Evolutionary conservation across 257 asterid genomes (phyloP), one percentile per base, ranked within the genome.

Genomic region (Handroanthus guayacan): DNA sequence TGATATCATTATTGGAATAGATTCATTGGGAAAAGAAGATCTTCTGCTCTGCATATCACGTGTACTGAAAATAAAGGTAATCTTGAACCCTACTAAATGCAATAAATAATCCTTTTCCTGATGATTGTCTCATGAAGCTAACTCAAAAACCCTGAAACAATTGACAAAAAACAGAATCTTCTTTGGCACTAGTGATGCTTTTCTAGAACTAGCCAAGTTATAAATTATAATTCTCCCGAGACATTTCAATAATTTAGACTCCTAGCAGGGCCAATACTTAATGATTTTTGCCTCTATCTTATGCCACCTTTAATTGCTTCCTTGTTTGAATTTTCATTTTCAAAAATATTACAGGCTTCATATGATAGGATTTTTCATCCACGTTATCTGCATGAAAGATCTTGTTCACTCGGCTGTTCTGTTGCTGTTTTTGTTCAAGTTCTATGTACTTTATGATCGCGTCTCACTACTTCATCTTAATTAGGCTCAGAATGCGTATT

Each of bases 21-120:
- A 90, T 81, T 83, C 98, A 45, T 61, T 93, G 83, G 98, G 98
- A 34, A 91, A 93, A 86, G 98, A 93, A 86, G 97, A 93, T 72
- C 97, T 93, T 83, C 82, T 93, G 82, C 87, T 87, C 71, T 68
- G 82, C 82, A 77, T 93, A 77, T 85, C 98, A 50, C 83, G 81
- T 57, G 72, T 66, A 68, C 87, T 93, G 71, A 79, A 86, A 74
- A 86, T 84, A 71, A 91, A 90, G 97, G 98, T 93, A 87, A 6
- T 6, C 62, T 75, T 75, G n/a, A 16, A 25, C 61, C 45, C 17
- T 55, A 52, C 10, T 39, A 38, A 25, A 75, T 61, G 56, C 78
- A 9, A 60, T 67, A 57, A 18, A 20, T 9, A 44, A 4, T 50
- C 43, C 48, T 18, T 31, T 20, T 10, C 45, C 69, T 61, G 17